Percentiles rank a stretch among this genome's conserved stretches.
Evolutionary conservation across 2,329 filamentous ascomycete genomes (phyloP).

Genomic region (Akanthomyces lecanii): DNA sequence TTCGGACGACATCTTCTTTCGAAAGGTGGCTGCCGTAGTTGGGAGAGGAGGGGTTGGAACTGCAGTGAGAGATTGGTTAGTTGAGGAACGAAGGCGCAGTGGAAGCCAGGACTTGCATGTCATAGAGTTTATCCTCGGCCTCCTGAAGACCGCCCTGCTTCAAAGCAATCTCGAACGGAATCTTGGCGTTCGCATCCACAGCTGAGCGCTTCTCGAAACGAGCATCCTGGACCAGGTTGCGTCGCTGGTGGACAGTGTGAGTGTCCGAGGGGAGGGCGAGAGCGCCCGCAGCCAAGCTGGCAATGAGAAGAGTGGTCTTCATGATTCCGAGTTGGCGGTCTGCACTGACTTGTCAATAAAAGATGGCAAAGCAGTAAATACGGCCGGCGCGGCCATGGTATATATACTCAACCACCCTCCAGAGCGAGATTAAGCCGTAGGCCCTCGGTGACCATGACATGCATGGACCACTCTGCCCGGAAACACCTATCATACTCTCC

Average conservation of each 20-base stretch:
- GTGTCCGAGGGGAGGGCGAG: slow-evolving; percentile 19
- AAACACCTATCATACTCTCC: background rate
- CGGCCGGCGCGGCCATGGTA: background rate
- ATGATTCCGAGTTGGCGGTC: slow-evolving; percentile 16
- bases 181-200: slow-evolving; percentile 18
- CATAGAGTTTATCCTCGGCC: slow-evolving; percentile 39
- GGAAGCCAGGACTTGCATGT: slow-evolving; percentile 28
- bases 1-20: slow-evolving; percentile 37
- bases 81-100: too few species aligned
- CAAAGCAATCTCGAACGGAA: slow-evolving; percentile 41
- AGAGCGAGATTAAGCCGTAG: background rate
- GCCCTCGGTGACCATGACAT: background rate
- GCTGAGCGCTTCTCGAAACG: slow-evolving; percentile 26
- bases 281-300: slow-evolving; percentile 20
- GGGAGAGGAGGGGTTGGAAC: slow-evolving; percentile 39
- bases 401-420: background rate
- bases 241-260: slow-evolving; percentile 32
- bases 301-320: slow-evolving; percentile 22
- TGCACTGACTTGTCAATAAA: background rate
- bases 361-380: background rate
- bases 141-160: slow-evolving; percentile 43
- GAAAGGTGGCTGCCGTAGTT: slow-evolving; percentile 47
- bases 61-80: background rate
- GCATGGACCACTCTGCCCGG: background rate
- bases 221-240: slow-evolving; percentile 18